These are phyloP conservation scores for Myxozyma mucilagina DNA, from an alignment of 805 yeast genomes.

Conservation along the genomic window DNA sequence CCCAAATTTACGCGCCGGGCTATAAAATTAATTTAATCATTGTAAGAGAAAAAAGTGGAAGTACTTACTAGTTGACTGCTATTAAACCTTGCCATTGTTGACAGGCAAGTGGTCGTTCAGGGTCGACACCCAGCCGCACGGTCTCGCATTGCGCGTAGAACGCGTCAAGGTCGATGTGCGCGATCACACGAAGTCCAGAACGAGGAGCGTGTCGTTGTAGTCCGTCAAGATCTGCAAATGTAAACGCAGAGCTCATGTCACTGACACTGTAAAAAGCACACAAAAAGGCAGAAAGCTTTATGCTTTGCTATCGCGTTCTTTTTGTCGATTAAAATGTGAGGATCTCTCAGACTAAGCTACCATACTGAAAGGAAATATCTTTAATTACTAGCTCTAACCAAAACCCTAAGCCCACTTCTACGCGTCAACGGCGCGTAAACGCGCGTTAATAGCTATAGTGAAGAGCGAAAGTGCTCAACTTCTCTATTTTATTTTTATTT, in stretches of 20 bases:
- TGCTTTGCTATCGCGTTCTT: too few relatives aligned
- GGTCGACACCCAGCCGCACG: slow-evolving; percentile 61
- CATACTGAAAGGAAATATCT: too few relatives aligned
- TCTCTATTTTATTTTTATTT: too few relatives aligned
- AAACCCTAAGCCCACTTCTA: too few relatives aligned
- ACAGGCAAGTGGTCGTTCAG: slow-evolving; percentile 83
- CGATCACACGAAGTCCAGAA: slow-evolving; percentile 66
- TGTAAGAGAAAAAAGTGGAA: not conserved
- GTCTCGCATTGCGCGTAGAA: slow-evolving; percentile 91
- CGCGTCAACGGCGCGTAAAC: too few relatives aligned
- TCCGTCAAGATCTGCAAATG: slow-evolving; percentile 15
- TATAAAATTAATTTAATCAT: slow-evolving; percentile 35
- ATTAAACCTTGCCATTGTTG: slow-evolving; percentile 90
- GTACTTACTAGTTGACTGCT: slow-evolving; percentile 59
- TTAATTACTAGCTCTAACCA: too few relatives aligned
- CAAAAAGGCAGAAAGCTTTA: not conserved
- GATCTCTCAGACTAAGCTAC: too few relatives aligned
- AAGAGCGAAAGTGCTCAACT: too few relatives aligned
- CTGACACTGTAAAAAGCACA: not conserved
- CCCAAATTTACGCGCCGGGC: slow-evolving; percentile 85
- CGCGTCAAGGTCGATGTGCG: slow-evolving; percentile 89
- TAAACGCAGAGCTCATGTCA: not conserved
- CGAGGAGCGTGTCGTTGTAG: slow-evolving; percentile 8
- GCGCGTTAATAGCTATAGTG: too few relatives aligned
- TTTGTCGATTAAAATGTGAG: too few relatives aligned